Evolutionary conservation across 495 filamentous ascomycete genomes (phyloP).

Genomic region (Xylaria grammica): DNA sequence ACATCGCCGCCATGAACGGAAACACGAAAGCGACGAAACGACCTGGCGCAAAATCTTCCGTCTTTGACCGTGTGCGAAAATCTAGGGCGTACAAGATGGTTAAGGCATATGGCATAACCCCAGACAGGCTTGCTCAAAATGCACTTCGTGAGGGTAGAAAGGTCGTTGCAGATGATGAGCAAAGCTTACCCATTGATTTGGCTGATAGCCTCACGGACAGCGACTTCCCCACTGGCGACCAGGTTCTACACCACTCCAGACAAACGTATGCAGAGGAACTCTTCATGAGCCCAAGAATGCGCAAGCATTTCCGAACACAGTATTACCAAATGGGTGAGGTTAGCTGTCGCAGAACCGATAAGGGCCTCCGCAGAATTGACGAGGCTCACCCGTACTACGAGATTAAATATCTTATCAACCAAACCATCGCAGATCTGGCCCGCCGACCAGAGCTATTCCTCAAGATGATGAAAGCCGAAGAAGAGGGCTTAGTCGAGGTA

Average conservation of each 20-base stretch:
- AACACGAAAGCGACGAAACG: constrained; percentile 63
- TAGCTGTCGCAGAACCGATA: constrained; percentile 88
- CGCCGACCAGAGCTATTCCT: constrained; percentile 85
- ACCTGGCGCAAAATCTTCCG: constrained; percentile 72
- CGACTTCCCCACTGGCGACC: constrained; percentile 77
- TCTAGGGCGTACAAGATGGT: constrained; percentile 82
- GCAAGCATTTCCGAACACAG: constrained; percentile 78
- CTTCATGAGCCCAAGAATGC: constrained; percentile 84
- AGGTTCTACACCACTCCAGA: constrained; percentile 78
- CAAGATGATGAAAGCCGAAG: constrained; percentile 95
- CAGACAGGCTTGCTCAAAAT: constrained; percentile 85
- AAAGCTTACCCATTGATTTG: constrained; percentile 76
- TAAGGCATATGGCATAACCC: constrained; percentile 85
- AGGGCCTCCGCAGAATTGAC: constrained; percentile 91
- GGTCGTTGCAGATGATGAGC: constrained; percentile 82
- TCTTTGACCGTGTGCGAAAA: constrained; percentile 83
- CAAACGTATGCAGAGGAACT: constrained; percentile 92
- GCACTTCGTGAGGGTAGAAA: constrained; percentile 76
- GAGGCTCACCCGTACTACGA: constrained; percentile 96
- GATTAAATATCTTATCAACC: constrained; percentile 93
- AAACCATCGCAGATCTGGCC: constrained; percentile 79
- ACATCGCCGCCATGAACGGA: constrained; percentile 68
- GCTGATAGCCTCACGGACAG: constrained; percentile 74
- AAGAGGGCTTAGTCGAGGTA: constrained; percentile 88
- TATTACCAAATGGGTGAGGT: constrained; percentile 84